A percentile compares a stretch with the other conserved stretches of the same genome.
Conservation (phyloP, 306 rosid genomes). For the Comarum palustre region DNA sequence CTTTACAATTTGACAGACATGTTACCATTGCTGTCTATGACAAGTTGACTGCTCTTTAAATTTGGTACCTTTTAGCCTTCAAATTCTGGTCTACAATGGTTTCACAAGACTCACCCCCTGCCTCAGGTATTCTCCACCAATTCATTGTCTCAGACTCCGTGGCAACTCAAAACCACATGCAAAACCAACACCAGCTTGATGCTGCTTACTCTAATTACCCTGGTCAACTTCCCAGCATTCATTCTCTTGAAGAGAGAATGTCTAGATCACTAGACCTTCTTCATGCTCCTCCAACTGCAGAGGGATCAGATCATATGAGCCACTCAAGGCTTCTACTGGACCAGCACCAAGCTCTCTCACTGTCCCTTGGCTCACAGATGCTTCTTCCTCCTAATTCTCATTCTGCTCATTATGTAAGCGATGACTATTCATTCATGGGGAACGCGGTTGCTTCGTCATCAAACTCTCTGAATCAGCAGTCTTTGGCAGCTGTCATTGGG, state of each 20-base stretch:
- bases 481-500: slow-evolving; percentile 42
- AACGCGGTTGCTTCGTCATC: slow-evolving; percentile 46
- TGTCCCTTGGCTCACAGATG: slow-evolving; percentile 74
- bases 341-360: slow-evolving; percentile 54
- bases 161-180: slow-evolving; percentile 48
- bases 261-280: slow-evolving; percentile 45
- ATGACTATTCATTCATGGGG: slow-evolving; percentile 45
- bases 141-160: slow-evolving; percentile 56
- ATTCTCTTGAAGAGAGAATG: slow-evolving; percentile 52
- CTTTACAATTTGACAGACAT: slow-evolving; percentile 7
- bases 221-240: slow-evolving; percentile 47
- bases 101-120: slow-evolving; percentile 39
- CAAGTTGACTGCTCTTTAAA: slow-evolving; percentile 4
- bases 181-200: slow-evolving; percentile 47
- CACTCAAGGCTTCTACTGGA: slow-evolving; percentile 76
- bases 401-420: slow-evolving; percentile 25
- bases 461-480: slow-evolving; percentile 41
- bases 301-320: slow-evolving; percentile 50
- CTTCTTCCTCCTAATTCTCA: slow-evolving; percentile 38
- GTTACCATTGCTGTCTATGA: slow-evolving; percentile 15
- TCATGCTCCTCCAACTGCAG: slow-evolving; percentile 37
- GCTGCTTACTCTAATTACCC: slow-evolving; percentile 45
- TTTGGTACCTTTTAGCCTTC: neutral
- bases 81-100: slow-evolving; percentile 22
- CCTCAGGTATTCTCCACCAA: slow-evolving; percentile 35